Base-by-base conservation (phyloP, 2,329 filamentous ascomycete genomes). In the Talaromyces sp. region DNA sequence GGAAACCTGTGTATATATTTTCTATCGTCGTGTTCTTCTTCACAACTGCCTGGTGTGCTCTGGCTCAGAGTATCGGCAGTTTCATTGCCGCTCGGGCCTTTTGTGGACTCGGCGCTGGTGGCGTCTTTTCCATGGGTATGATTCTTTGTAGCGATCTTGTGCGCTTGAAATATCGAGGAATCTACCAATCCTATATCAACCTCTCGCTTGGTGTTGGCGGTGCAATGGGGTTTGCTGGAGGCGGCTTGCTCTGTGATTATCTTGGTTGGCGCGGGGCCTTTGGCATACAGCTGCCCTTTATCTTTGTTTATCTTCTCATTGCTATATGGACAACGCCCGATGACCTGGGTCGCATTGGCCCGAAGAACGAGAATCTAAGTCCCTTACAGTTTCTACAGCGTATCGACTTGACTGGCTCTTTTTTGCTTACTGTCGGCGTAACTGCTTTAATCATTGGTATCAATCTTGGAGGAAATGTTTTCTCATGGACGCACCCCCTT, bases 71-170 rank as follows among this genome's bases (percentile, higher is more conserved):
- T 67, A 91, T 93, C 70, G 83, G 82, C 30, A 86, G 83, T 66
- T 91, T 93, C 68, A 90, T 92, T 62, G 75, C 85, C 2, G 89
- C 89, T 1, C 78, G 90, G 61, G 89, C 89, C 0, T 77, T 89
- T 9, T 90, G 88, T 67, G 90, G 90, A 0, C 73, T 93, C 1
- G 90, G 89, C 4, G 90, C 89, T 0, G 90, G 89, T 0, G 89
- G 88, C 0, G 83, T 89, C 53, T 82, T 90, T 70, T 85, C 87
- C 1, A 90, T 92, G 67, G 87, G 91, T 53, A 85, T 88, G 34
- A 75, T 76, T 12, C 68, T 78, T 1, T 74, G 72, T 12, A 89
- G 87, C 67, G 89, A 92, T 71, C 75, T 91, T 54, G 88, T 92
- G n/a, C 88, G 86, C 4, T 87, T 92, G 59, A 86, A 91, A 78